A percentile compares a stretch with the other conserved stretches of the same genome.
These are phyloP conservation scores for Naumovozyma baii DNA, from an alignment of 805 yeast species.

Conservation along the genomic window DNA sequence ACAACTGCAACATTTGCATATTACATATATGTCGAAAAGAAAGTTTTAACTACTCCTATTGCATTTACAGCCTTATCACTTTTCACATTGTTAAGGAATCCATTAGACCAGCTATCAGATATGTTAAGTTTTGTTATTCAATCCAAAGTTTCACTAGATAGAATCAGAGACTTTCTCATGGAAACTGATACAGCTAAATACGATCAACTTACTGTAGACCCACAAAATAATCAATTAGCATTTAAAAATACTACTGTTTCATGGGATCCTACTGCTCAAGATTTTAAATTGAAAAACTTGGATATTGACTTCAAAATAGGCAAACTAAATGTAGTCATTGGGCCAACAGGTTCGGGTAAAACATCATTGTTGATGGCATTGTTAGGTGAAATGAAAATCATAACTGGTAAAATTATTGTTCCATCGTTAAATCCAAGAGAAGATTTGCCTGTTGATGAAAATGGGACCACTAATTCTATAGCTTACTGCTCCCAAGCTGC, in stretches of 20 bases:
- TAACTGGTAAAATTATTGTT: conserved; percentile 55
- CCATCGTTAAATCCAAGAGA: conserved; percentile 69
- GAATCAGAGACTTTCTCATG: conserved; percentile 62
- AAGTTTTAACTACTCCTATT: conserved; percentile 67
- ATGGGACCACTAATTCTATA: conserved; percentile 76
- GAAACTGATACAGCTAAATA: conserved; percentile 80
- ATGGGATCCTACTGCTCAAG: conserved; percentile 48
- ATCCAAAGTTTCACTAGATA: conserved; percentile 76
- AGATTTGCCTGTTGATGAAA: conserved; percentile 54
- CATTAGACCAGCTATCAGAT: conserved; percentile 76
- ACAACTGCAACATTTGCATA: conserved; percentile 69
- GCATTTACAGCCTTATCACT: conserved; percentile 83
- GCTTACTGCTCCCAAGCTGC: conserved; percentile 90
- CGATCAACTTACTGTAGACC: conserved; percentile 47
- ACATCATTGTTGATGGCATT: conserved; percentile 76
- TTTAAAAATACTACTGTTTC: conserved; percentile 65
- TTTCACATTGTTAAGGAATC: conserved; percentile 68
- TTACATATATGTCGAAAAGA: conserved; percentile 56
- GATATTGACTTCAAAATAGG: conserved; percentile 54
- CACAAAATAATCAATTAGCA: conserved; percentile 40
- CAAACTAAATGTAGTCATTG: conserved; percentile 68
- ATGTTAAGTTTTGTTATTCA: conserved; percentile 73
- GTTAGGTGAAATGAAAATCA: conserved; percentile 77
- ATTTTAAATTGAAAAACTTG: conserved; percentile 65
- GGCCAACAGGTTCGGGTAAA: conserved; percentile 87